phyloP scores from a whole-genome alignment of 495 filamentous ascomycete genomes.

The Xylaria longipes region DNA sequence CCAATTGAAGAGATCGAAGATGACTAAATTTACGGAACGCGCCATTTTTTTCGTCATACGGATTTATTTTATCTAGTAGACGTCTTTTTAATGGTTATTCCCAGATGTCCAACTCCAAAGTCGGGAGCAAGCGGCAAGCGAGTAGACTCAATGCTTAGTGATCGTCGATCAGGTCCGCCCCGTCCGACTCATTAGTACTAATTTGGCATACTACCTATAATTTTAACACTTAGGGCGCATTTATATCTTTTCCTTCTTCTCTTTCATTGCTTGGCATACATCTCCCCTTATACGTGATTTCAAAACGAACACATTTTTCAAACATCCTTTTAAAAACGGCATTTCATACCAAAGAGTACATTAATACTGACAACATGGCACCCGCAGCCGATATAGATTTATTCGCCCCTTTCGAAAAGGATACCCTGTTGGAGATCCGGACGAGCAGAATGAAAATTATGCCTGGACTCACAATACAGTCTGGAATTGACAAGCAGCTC shows the following conservation, averaged over 20 bases:
- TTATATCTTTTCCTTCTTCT: neutral
- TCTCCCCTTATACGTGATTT: neutral
- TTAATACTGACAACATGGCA: conserved; percentile 27
- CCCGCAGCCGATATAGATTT: conserved; percentile 41
- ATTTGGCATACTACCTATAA: neutral
- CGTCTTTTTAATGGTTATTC: neutral
- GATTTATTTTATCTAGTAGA: neutral
- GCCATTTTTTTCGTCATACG: neutral
- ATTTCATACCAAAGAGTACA: neutral
- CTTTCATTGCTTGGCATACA: neutral
- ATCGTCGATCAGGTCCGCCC: conserved; percentile 1
- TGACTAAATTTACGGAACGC: conserved; percentile 16
- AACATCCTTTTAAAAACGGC: neutral
- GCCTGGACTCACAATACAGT: conserved; percentile 47
- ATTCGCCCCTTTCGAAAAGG: conserved; percentile 48
- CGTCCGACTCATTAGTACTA: conserved; percentile 11
- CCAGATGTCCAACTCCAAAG: neutral
- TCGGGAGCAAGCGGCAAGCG: neutral
- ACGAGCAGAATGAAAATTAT: conserved; percentile 58
- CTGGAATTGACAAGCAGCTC: conserved; percentile 60
- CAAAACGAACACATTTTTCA: neutral
- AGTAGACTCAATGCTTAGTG: neutral
- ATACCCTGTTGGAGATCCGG: conserved; percentile 59
- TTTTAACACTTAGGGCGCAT: neutral
- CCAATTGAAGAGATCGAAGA: conserved; percentile 55